Evolutionary conservation across 2,329 filamentous ascomycete species (phyloP), one percentile per base, ranked within the genome.

Genomic region (Salinomyces thailandicus): DNA sequence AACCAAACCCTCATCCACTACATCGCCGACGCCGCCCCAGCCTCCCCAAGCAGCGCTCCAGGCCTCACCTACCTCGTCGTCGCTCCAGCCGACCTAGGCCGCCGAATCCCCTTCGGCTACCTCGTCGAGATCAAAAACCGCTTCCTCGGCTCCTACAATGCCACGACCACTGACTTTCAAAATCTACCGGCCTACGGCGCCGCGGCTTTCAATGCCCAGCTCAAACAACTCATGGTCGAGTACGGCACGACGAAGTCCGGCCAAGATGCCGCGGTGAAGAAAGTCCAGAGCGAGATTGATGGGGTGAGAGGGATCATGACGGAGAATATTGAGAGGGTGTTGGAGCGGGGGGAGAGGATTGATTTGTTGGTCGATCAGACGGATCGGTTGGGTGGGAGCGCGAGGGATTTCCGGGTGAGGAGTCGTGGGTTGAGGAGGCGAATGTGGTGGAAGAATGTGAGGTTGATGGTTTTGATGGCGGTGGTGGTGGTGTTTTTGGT

Each of bases 361-460:
- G 86, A 95, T 63, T 62, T 95, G 49, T 66, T 98, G 31, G 87
- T 98, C 15, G 87, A 96, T 61, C 95, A 98, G 76, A 98, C 93
- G 33, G 89, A 95, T 58, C 72, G 86, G 29, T 62, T 98, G 26
- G 91, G 89, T 11, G 85, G 84, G 18, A 91, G 78, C 59, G 86
- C 91, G 36, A 72, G 80, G 51, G 91, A 98, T 58, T 98, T 98
- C 58, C 71, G 91, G 35, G 79, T 96, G 13, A 72, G 89, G 49
- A 93, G 83, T 59, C 70, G 86, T 17, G 86, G 85, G 1, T 62
- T 98, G 51, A 83, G 91, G 66, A 74, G 93, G 56, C 75, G 81
- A 62, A 96, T 98, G 91, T 98, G 91, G 91, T 96, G 89, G 89
- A 96, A 96, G 78, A 96, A 98, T 60, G 74, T 93, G 31, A 93